Conservation (phyloP, 1,139 yeast species). For the Protomyces lactucae-debilis region DNA sequence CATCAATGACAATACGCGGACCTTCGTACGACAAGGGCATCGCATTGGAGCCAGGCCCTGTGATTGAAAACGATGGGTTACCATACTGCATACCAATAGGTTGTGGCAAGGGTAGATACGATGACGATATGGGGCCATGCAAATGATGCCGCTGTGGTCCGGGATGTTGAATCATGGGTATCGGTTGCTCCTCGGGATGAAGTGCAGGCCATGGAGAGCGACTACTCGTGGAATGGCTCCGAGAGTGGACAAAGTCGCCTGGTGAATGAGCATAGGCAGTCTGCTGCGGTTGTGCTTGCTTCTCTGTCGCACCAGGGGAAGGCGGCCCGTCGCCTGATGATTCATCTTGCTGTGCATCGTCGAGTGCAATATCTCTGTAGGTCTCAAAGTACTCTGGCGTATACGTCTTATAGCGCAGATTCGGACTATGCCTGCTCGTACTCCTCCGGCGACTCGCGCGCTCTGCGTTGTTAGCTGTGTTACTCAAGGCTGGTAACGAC, state of each 20-base stretch:
- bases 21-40: background rate
- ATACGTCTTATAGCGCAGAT: slow-evolving; percentile 17
- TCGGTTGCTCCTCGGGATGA: background rate
- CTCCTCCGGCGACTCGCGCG: background rate
- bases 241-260: background rate
- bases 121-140: background rate
- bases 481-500: background rate
- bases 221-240: background rate
- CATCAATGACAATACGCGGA: background rate
- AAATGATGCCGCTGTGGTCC: background rate
- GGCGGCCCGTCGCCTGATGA: background rate
- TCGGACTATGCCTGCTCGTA: background rate
- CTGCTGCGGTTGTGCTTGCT: too few species aligned
- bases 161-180: background rate
- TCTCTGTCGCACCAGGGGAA: background rate
- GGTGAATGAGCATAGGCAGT: background rate
- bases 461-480: background rate
- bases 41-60: background rate
- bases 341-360: background rate
- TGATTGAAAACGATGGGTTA: background rate
- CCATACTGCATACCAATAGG: background rate
- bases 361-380: slow-evolving; percentile 18
- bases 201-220: background rate
- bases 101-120: background rate
- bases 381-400: slow-evolving; percentile 20